Evolutionary conservation across 305 asterid genomes (phyloP), one percentile per base, ranked within the genome.

Genomic region (Fraxinus velutina): DNA sequence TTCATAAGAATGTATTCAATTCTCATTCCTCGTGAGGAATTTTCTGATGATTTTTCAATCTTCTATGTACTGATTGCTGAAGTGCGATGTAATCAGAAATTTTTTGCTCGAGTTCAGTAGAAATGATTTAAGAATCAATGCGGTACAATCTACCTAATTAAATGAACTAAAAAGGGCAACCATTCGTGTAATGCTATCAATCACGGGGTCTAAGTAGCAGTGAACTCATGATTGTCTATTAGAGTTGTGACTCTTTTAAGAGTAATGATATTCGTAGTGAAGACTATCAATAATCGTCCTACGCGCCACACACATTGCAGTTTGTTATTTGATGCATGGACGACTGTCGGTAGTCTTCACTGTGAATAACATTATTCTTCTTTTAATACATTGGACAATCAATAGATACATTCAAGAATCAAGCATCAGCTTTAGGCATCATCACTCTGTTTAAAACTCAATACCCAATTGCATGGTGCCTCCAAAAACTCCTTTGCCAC

Each of bases 21-120:
- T 87, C 92, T 89, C 91, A 87, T 87, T 85, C 36, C 89, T 86
- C 30, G 30, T 27, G 30, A 27, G 2, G 1, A 27, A 27, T 76
- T 71, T 72, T 55, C 9, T 10, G 82, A 47, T 62, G 22, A 6
- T 57, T 57, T 57, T 64, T 37, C 33, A 7, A 22, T 62, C 5
- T 64, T 64, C 6, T 2, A 64, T 9, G 33, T 64, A 64, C 4
- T 64, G 72, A 64, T 8, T 64, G 72, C 72, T 9, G 66, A 64
- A 64, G 30, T 57, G 30, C 10, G 6, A 1, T 57, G 27, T 57
- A 57, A 57, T 57, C 44, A 57, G 29, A 55, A 0, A 17, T 55
- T n/a, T 55, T 55, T 19, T 42, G 39, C 8, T 9, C 12, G n/a
- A 42, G 52, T 10, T 42, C 52, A 42, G 52, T 42, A 44, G n/a